Evolutionary conservation across 2,329 filamentous ascomycete genomes (phyloP).

Genomic region (Sporothrix luriei): DNA sequence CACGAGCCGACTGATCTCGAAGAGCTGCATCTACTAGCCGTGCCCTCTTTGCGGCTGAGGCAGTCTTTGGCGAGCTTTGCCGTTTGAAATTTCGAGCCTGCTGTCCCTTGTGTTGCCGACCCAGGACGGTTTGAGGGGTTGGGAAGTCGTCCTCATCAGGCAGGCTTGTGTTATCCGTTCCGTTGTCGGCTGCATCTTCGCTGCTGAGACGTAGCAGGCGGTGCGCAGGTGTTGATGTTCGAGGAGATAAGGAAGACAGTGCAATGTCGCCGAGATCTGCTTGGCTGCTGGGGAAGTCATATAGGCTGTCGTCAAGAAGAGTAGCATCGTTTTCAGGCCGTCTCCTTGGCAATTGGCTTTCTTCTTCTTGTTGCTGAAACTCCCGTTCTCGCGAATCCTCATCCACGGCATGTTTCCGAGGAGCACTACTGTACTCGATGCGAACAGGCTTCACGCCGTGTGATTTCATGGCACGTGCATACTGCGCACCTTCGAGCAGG

Average conservation of each 20-base stretch:
- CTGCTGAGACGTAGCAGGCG: conserved; percentile 39
- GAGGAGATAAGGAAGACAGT: conserved; percentile 39
- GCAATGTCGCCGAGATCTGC: not conserved
- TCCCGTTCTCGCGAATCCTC: conserved; percentile 55
- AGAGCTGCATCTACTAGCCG: conserved; percentile 28
- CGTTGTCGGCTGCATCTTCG: conserved; percentile 38
- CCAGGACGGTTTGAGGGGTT: conserved; percentile 34
- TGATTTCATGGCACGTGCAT: conserved; percentile 55
- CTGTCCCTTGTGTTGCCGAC: conserved; percentile 33
- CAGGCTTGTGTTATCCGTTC: conserved; percentile 42
- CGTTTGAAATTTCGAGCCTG: conserved; percentile 37
- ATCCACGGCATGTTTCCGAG: conserved; percentile 39
- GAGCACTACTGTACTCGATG: conserved; percentile 43
- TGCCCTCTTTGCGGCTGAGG: conserved; percentile 39
- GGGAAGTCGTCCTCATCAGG: conserved; percentile 43
- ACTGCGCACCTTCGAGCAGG: conserved; percentile 58
- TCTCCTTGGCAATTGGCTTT: conserved; percentile 50
- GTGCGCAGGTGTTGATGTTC: conserved; percentile 38
- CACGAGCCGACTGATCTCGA: not conserved
- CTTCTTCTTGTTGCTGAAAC: conserved; percentile 54
- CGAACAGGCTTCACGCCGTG: conserved; percentile 59
- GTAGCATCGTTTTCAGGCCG: conserved; percentile 6
- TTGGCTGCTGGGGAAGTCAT: conserved; percentile 29
- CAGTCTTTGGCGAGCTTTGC: conserved; percentile 34
- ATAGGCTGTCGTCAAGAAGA: conserved; percentile 7